Base-by-base conservation (phyloP, 2,329 filamentous ascomycete genomes). In the Ophiostoma tasmaniense region DNA sequence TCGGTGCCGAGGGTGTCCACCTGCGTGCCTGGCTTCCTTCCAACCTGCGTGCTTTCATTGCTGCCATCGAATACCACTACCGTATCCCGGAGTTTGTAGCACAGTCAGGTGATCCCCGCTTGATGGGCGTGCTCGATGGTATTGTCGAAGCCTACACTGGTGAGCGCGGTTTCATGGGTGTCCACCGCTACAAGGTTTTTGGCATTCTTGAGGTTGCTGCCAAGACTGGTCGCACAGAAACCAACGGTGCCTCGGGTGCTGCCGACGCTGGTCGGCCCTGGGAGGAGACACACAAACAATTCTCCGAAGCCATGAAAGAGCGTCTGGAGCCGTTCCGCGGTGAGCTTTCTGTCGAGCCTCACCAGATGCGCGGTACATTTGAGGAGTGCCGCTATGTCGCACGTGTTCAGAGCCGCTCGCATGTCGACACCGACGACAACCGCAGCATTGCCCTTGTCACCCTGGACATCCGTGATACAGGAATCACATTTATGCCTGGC, bases 161-260 rank as follows among this genome's bases (percentile, higher is more conserved):
- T 0, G 83, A 85, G 71, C 78, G 83, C 25, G 83, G 84, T 0
- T 85, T 85, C 73, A 84, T 85, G 83, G 83, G 84, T 5, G 81
- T 80, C 0, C 83, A 86, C 72, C 76, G 83, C n/a, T 85, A 85
- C 74, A 85, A 85, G 73, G 83, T 85, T 4, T 85, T 84, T 71
- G 84, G 83, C 0, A 82, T 85, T 35, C 79, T 85, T 0, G 83
- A 85, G 69, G 80, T 84, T 17, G 83, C 83, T 0, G 81, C 79
- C 55, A 85, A 85, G 74, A 83, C 81, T 0, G 83, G 83, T 2
- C 78, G 83, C 3, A 82, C 83, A 0, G 83, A 81, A 70, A 85
- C 83, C 0, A 85, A 85, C 67, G 83, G 83, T 1, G 76, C 79
- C 17, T 83, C 83, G 1, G 83, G 83, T 0, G 79, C 78, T 3